Evolutionary conservation across 306 rosid genomes (phyloP).

Genomic region (Ceratonia siliqua): DNA sequence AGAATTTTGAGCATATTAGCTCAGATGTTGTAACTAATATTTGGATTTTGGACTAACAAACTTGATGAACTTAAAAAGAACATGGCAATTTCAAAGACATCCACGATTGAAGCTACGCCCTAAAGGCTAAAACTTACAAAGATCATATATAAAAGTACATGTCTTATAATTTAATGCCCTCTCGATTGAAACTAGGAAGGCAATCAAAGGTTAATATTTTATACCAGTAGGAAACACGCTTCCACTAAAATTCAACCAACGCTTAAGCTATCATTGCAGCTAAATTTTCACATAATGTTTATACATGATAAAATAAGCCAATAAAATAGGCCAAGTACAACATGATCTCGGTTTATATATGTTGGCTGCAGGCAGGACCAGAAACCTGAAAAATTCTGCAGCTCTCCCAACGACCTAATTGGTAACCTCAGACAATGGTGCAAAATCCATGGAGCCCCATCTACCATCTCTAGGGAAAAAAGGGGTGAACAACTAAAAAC

Average conservation of each 20-base stretch:
- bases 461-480: conserved; percentile 49
- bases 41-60: no score
- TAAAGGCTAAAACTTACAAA: not conserved
- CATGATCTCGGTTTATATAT: conserved; percentile 46
- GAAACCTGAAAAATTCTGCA: conserved; percentile 37
- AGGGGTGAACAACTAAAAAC: conserved; percentile 43
- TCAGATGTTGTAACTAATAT: no score
- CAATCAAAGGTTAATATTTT: no score
- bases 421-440: conserved; percentile 35
- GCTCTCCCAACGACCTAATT: conserved; percentile 48
- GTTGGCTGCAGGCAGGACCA: conserved; percentile 53
- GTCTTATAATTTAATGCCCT: no score
- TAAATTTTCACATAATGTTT: conserved; percentile 57
- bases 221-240: not conserved
- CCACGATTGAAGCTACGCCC: not conserved
- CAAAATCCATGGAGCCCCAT: conserved; percentile 39
- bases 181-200: no score
- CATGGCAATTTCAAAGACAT: not conserved
- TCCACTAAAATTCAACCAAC: conserved; percentile 24
- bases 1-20: no score
- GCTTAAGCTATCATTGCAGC: conserved; percentile 33
- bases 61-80: no score
- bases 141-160: not conserved
- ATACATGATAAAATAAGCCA: conserved; percentile 55
- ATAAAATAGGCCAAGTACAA: conserved; percentile 58